Percentiles rank a stretch among this genome's conserved stretches.
Conservation (phyloP, 1,284 basidiomycete genomes). For the Agroathelia rolfsii region DNA sequence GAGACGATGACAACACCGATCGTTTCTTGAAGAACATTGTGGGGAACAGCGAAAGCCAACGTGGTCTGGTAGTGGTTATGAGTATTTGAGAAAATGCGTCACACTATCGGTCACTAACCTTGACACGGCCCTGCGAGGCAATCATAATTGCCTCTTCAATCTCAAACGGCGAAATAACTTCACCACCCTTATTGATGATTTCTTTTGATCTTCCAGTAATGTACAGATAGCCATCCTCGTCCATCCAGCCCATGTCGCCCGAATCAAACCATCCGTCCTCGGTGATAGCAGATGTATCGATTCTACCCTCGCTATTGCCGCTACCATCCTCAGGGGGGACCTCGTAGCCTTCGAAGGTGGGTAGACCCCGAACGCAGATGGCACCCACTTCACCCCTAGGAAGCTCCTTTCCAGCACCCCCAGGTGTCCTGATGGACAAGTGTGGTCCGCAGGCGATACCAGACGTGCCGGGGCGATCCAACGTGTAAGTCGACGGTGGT, state of each 20-base stretch:
- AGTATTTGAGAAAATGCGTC: not conserved
- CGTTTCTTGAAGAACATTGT: slow-evolving; percentile 34
- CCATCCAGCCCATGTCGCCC: slow-evolving; percentile 56
- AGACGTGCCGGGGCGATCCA: slow-evolving; percentile 37
- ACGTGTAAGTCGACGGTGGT: slow-evolving; percentile 30
- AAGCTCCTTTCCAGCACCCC: slow-evolving; percentile 26
- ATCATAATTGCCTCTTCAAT: slow-evolving; percentile 36
- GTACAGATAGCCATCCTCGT: slow-evolving; percentile 48
- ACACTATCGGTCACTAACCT: slow-evolving; percentile 20
- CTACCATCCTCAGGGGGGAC: slow-evolving; percentile 21
- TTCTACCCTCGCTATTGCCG: no score
- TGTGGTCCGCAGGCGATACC: slow-evolving; percentile 39
- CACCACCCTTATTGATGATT: slow-evolving; percentile 55
- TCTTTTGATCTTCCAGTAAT: slow-evolving; percentile 53
- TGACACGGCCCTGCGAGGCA: slow-evolving; percentile 29
- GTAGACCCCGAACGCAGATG: slow-evolving; percentile 34
- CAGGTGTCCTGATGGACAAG: slow-evolving; percentile 32
- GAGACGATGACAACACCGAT: slow-evolving; percentile 34
- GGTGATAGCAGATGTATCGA: slow-evolving; percentile 34
- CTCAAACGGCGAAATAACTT: slow-evolving; percentile 62
- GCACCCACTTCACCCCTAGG: slow-evolving; percentile 27
- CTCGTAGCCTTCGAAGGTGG: slow-evolving; percentile 38
- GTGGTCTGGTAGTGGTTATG: slow-evolving; percentile 17
- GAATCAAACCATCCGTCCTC: slow-evolving; percentile 46
- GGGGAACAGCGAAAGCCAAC: slow-evolving; percentile 32